Conservation (phyloP, 306 rosid species). For the Herpetospermum pedunculosum region DNA sequence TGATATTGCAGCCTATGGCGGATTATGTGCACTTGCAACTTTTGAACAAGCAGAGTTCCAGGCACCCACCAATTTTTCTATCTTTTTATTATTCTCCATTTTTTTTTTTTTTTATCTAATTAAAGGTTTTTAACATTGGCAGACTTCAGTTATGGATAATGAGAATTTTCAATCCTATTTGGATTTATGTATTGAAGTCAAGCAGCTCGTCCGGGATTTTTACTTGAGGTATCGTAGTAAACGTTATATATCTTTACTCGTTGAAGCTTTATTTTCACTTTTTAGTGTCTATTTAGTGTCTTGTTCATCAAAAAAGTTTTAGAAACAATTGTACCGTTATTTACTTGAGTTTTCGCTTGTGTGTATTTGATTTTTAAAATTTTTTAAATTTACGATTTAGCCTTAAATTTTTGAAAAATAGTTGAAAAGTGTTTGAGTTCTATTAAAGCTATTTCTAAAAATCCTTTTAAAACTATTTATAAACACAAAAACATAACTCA, state of each 20-base stretch:
- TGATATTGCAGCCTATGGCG: conserved; percentile 92
- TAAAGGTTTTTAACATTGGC: conserved; percentile 22
- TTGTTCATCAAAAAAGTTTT: no score
- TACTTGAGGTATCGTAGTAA: conserved; percentile 37
- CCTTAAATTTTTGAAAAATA: no score
- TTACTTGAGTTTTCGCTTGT: no score
- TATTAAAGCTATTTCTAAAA: no score
- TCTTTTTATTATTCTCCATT: background rate
- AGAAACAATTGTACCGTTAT: no score
- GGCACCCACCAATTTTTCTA: conserved; percentile 33
- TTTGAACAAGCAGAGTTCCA: conserved; percentile 82
- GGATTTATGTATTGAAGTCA: conserved; percentile 79
- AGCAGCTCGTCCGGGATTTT: conserved; percentile 82
- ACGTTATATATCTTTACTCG: background rate
- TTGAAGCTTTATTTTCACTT: no score
- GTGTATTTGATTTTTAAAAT: no score
- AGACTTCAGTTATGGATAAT: conserved; percentile 83
- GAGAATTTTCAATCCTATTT: conserved; percentile 63
- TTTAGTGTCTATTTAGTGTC: no score
- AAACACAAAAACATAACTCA: no score
- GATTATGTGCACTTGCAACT: conserved; percentile 91
- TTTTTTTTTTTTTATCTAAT: conserved; percentile 2
- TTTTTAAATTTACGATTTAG: no score
- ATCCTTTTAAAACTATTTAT: no score
- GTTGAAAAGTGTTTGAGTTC: no score